These are phyloP conservation scores for Apiotrichum veenhuisii DNA, from an alignment of 1,284 basidiomycete genomes.

Conservation along the genomic window DNA sequence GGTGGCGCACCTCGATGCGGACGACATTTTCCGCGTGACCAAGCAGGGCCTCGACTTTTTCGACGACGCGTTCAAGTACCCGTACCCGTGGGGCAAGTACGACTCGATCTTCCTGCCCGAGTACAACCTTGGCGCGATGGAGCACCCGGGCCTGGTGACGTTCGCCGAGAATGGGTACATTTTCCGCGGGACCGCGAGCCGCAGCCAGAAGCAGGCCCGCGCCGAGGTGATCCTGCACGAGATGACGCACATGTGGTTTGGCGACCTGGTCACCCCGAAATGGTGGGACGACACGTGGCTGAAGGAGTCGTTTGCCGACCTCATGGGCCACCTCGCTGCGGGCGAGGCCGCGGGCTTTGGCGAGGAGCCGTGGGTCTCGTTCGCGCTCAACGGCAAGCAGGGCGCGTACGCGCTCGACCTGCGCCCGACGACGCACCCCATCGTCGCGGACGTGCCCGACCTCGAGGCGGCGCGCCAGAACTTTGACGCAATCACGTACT, in stretches of 20 bases:
- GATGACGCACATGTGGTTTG: slow-evolving; percentile 15
- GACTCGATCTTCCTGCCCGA: slow-evolving; percentile 14
- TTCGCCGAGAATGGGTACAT: slow-evolving; percentile 9
- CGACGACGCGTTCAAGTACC: slow-evolving; percentile 7
- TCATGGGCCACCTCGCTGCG: slow-evolving; percentile 11
- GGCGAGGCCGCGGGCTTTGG: slow-evolving; percentile 8
- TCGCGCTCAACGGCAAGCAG: slow-evolving; percentile 10
- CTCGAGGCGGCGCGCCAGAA: slow-evolving; percentile 13
- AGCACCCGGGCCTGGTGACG: slow-evolving; percentile 12
- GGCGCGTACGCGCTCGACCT: slow-evolving; percentile 8
- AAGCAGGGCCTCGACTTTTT: slow-evolving; percentile 9
- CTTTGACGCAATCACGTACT: slow-evolving; percentile 13
- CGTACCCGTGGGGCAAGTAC: slow-evolving; percentile 16
- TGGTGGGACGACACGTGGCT: slow-evolving; percentile 16
- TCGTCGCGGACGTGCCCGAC: slow-evolving; percentile 11
- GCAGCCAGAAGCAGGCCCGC: slow-evolving; percentile 3
- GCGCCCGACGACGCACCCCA: slow-evolving; percentile 8
- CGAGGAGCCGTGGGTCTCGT: slow-evolving; percentile 5
- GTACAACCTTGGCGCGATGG: slow-evolving; percentile 16
- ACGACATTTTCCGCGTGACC: slow-evolving; percentile 11
- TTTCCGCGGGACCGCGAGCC: slow-evolving; percentile 10
- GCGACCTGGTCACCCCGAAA: slow-evolving; percentile 5
- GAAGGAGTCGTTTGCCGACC: slow-evolving; percentile 15
- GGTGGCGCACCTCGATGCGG: slow-evolving; percentile 9
- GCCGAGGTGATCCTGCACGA: slow-evolving; percentile 11